Percentiles rank a stretch among this genome's conserved stretches.
phyloP scores from a whole-genome alignment of 2,329 filamentous ascomycete species.

The Epicoccum nigrum region DNA sequence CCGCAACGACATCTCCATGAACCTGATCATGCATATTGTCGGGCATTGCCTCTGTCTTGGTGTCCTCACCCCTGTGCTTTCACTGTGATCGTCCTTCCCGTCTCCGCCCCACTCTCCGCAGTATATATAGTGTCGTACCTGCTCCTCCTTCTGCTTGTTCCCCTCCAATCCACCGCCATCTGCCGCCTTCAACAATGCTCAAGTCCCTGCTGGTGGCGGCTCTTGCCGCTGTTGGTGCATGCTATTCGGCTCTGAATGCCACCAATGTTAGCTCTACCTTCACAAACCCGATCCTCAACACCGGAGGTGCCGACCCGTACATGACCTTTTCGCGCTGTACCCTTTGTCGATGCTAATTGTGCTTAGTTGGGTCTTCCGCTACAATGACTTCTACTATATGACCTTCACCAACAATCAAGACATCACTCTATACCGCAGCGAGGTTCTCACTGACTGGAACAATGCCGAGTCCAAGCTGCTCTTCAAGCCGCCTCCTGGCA shows the following conservation, averaged over 20 bases:
- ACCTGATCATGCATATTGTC: not conserved
- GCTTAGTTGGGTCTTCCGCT: slow-evolving; percentile 51
- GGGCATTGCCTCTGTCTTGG: no score
- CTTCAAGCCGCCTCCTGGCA: slow-evolving; percentile 50
- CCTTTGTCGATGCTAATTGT: not conserved
- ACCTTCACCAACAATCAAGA: slow-evolving; percentile 53
- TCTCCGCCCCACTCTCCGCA: slow-evolving; percentile 1
- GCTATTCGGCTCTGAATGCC: slow-evolving; percentile 19
- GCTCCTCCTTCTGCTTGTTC: not conserved
- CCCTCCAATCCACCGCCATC: not conserved
- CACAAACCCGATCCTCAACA: slow-evolving; percentile 53
- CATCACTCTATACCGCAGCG: slow-evolving; percentile 52
- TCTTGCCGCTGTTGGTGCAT: slow-evolving; percentile 24
- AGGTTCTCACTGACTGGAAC: slow-evolving; percentile 52
- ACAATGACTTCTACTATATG: slow-evolving; percentile 53
- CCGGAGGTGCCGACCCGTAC: slow-evolving; percentile 53
- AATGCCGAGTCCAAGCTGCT: slow-evolving; percentile 52
- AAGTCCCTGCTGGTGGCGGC: slow-evolving; percentile 24
- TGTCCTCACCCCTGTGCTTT: slow-evolving; percentile 6
- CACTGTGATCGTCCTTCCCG: slow-evolving; percentile 3
- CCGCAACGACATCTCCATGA: no score
- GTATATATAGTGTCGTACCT: slow-evolving; percentile 9
- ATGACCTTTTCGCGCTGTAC: slow-evolving; percentile 6
- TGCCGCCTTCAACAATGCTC: slow-evolving; percentile 22
- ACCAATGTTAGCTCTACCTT: slow-evolving; percentile 43